Conservation (phyloP, 805 yeast species). For the Wilhelminamyces savonicus region DNA sequence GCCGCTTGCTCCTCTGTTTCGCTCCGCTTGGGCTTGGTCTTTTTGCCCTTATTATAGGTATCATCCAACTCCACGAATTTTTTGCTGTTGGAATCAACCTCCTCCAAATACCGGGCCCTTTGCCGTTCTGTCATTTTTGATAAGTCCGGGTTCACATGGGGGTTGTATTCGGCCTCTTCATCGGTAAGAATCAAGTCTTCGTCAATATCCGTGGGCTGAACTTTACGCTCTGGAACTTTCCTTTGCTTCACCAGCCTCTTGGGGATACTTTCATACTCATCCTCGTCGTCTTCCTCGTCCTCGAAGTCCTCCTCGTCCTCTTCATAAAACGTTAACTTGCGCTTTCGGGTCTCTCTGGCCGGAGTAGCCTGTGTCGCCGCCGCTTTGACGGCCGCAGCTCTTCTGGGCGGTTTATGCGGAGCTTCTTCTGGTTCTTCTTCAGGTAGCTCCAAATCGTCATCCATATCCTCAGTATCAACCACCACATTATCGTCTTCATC, state of each 20-base stretch:
- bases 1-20: constrained; percentile 82
- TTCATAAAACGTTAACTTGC: constrained; percentile 33
- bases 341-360: constrained; percentile 24
- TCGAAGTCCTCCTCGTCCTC: constrained; percentile 27
- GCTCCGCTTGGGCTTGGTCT: constrained; percentile 42
- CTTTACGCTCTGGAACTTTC: constrained; percentile 7
- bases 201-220: constrained; percentile 27
- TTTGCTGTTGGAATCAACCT: constrained; percentile 8
- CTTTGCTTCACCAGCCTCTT: background rate
- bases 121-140: constrained; percentile 54
- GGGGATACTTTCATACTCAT: no score
- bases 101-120: constrained; percentile 38
- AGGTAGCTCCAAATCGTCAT: constrained; percentile 28
- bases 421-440: constrained; percentile 21
- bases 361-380: constrained; percentile 3
- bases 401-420: constrained; percentile 3
- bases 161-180: constrained; percentile 39
- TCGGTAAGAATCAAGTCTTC: constrained; percentile 32
- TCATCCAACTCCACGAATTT: constrained; percentile 26
- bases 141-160: constrained; percentile 34
- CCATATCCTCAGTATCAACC: constrained; percentile 32
- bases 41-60: constrained; percentile 18
- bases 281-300: constrained; percentile 16
- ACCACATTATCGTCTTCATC: no score
- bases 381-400: constrained; percentile 1